Percentiles rank a stretch among this genome's conserved stretches.
phyloP scores from a whole-genome alignment of 257 asterid genomes.

The Plantago major region DNA sequence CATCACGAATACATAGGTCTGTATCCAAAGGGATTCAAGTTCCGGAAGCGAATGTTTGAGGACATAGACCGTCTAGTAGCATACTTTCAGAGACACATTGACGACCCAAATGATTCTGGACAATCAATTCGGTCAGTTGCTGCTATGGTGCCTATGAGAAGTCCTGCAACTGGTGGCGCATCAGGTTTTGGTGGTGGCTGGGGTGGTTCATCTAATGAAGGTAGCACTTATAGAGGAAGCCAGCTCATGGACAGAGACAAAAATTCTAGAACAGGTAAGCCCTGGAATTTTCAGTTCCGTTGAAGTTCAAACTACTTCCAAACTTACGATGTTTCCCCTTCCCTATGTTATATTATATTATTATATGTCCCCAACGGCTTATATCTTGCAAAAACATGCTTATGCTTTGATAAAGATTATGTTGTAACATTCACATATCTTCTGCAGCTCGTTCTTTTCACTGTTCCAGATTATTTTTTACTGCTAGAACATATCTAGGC shows the following conservation, averaged over 20 bases:
- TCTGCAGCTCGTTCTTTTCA: not conserved
- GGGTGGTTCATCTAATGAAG: slow-evolving; percentile 61
- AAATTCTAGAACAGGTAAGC: slow-evolving; percentile 57
- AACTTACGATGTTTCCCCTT: not conserved
- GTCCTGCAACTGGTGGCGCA: slow-evolving; percentile 78
- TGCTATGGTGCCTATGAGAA: slow-evolving; percentile 89
- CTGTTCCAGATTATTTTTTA: not conserved
- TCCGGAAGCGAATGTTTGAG: slow-evolving; percentile 83
- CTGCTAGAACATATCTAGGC: not conserved
- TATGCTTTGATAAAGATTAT: not conserved
- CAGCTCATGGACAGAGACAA: slow-evolving; percentile 56
- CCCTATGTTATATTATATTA: not conserved
- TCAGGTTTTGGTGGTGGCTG: slow-evolving; percentile 67
- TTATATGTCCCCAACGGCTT: no score
- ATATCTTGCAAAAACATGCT: slow-evolving; percentile 1
- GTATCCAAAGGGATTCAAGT: slow-evolving; percentile 91
- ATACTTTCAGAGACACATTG: slow-evolving; percentile 85
- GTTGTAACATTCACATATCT: not conserved
- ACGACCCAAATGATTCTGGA: slow-evolving; percentile 70
- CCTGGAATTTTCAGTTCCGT: slow-evolving; percentile 17
- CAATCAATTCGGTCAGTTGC: slow-evolving; percentile 81
- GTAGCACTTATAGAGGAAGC: slow-evolving; percentile 52
- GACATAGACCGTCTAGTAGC: slow-evolving; percentile 83
- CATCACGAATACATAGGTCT: slow-evolving; percentile 93
- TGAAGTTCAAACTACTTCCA: not conserved